Evolutionary conservation across 805 yeast genomes (phyloP).

Genomic region (Zygosaccharomyces lentus): DNA sequence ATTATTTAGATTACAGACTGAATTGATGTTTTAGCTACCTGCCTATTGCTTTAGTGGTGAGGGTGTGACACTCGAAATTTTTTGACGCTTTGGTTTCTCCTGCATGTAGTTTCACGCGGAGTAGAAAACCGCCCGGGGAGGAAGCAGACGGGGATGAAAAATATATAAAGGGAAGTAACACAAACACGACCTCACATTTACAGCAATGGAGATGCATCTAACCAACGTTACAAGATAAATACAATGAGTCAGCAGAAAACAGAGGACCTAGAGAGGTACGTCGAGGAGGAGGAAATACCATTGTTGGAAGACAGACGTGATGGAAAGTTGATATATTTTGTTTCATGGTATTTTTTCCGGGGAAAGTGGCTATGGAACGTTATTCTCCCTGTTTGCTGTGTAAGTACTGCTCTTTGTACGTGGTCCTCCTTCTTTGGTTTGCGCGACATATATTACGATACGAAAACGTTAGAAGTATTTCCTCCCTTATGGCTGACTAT

Average conservation of each 20-base stretch:
- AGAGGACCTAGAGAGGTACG: background rate
- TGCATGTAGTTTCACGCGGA: background rate
- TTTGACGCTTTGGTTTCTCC: background rate
- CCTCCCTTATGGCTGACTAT: background rate
- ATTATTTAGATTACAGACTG: too few species aligned
- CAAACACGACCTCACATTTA: background rate
- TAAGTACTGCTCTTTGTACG: background rate
- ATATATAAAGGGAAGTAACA: background rate
- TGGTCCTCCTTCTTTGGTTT: background rate
- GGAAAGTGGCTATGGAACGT: background rate
- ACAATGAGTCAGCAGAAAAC: background rate
- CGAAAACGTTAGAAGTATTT: background rate
- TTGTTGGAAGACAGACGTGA: background rate
- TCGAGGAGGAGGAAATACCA: background rate
- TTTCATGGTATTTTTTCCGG: background rate
- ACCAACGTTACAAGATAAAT: background rate
- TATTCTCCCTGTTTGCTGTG: background rate
- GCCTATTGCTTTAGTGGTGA: too few species aligned
- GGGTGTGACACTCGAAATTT: too few species aligned
- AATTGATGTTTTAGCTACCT: too few species aligned
- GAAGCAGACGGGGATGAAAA: background rate
- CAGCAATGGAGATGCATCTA: background rate
- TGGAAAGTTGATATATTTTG: constrained; percentile 1
- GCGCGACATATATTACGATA: background rate
- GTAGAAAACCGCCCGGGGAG: background rate